A percentile compares a stretch with the other conserved stretches of the same genome.
Conservation (phyloP, 1,284 basidiomycete genomes). For the Tetrapyrgos nigripes region DNA sequence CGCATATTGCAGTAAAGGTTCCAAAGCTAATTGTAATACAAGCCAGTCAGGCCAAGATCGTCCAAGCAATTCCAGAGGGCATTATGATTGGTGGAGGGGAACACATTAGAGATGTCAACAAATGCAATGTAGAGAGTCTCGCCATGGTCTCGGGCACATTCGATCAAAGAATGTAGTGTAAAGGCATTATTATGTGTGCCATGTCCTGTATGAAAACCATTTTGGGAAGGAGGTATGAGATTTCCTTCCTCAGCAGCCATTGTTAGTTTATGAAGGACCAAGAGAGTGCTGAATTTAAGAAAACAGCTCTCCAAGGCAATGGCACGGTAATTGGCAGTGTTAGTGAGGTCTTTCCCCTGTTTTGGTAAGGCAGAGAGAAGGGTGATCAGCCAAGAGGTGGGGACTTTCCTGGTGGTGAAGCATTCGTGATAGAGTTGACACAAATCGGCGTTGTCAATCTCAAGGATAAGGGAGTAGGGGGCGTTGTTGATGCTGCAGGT, state of each 20-base stretch:
- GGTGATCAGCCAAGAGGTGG: conserved; percentile 7
- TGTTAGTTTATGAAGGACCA: not conserved
- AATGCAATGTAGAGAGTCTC: conserved; percentile 17
- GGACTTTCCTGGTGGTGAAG: no score
- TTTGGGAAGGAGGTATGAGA: not conserved
- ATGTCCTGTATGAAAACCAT: not conserved
- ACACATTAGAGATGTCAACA: conserved; percentile 20
- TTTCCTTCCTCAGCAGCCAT: not conserved
- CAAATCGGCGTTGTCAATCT: conserved; percentile 4
- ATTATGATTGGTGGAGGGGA: conserved; percentile 15
- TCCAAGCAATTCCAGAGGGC: conserved; percentile 1
- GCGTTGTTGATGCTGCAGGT: not conserved
- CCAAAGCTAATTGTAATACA: conserved; percentile 1
- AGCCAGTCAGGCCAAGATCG: not conserved
- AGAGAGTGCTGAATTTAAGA: conserved; percentile 11
- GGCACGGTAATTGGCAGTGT: conserved; percentile 5
- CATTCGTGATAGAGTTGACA: not conserved
- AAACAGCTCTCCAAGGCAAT: conserved; percentile 18
- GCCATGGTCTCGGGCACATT: conserved; percentile 1
- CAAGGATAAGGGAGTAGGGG: not conserved
- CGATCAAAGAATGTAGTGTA: conserved; percentile 8
- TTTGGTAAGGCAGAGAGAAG: conserved; percentile 8
- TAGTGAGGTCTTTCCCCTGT: not conserved
- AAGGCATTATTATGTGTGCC: no score
- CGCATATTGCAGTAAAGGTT: not conserved